A percentile compares a stretch with the other conserved stretches of the same genome.
Conservation (phyloP, 768 basidiomycete genomes). For the Xerocomellus amylosporus region DNA sequence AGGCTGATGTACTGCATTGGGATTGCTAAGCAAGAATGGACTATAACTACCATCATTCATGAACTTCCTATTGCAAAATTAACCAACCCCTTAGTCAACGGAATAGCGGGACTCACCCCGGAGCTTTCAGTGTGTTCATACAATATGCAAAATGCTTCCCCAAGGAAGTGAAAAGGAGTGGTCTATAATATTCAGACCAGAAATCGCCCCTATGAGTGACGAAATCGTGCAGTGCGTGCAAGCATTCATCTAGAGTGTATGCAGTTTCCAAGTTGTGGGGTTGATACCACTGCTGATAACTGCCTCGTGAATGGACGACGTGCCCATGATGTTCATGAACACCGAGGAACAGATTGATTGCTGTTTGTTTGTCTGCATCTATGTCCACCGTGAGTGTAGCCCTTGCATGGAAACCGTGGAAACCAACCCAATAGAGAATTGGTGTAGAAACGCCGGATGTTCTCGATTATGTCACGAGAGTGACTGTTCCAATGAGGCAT, state of each 20-base stretch:
- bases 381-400: background rate
- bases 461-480: slow-evolving; percentile 94
- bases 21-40: slow-evolving; percentile 68
- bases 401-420: background rate
- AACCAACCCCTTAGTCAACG: background rate
- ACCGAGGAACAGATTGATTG: slow-evolving; percentile 96
- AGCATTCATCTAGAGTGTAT: slow-evolving; percentile 67
- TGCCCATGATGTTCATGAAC: slow-evolving; percentile 57
- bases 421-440: slow-evolving; percentile 81
- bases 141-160: slow-evolving; percentile 89
- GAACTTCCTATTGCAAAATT: slow-evolving; percentile 51
- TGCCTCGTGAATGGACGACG: slow-evolving; percentile 52
- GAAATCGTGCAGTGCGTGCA: slow-evolving; percentile 57
- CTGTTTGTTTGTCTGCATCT: slow-evolving; percentile 97
- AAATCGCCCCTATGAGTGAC: slow-evolving; percentile 64
- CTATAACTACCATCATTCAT: slow-evolving; percentile 65
- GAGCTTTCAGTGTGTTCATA: slow-evolving; percentile 86
- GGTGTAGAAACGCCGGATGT: slow-evolving; percentile 90
- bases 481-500: slow-evolving; percentile 98
- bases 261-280: slow-evolving; percentile 64
- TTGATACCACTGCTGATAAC: slow-evolving; percentile 86
- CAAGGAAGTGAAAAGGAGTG: slow-evolving; percentile 76
- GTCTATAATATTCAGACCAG: slow-evolving; percentile 89
- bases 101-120: slow-evolving; percentile 51
- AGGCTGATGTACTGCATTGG: slow-evolving; percentile 34